These are phyloP conservation scores for Ustilago cynodontis DNA, from an alignment of 1,284 basidiomycete species.

Conservation along the genomic window DNA sequence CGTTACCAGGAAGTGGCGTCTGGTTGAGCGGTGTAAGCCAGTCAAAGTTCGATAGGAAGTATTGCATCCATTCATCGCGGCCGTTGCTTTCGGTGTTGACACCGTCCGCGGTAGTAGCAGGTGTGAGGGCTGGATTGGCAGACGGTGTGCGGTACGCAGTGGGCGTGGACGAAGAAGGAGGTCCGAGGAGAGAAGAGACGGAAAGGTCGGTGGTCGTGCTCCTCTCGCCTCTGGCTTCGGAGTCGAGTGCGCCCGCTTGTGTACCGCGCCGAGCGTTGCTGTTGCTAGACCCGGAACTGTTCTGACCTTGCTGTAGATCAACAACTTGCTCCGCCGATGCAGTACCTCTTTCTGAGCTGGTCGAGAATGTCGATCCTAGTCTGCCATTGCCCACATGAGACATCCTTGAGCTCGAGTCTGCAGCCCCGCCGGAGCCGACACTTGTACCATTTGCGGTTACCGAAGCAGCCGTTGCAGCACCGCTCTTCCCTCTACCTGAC, in stretches of 20 bases:
- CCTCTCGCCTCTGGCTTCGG: conserved; percentile 13
- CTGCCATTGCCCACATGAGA: conserved; percentile 14
- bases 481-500: conserved; percentile 20
- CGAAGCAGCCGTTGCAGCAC: conserved; percentile 9
- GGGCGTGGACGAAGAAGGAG: background rate
- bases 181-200: conserved; percentile 26
- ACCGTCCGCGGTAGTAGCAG: conserved; percentile 12
- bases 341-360: conserved; percentile 41
- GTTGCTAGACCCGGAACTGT: background rate
- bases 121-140: background rate
- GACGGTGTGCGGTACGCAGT: conserved; percentile 15
- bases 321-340: conserved; percentile 15
- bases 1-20: conserved; percentile 15
- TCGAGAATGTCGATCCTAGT: conserved; percentile 34
- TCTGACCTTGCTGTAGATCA: background rate
- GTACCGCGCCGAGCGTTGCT: background rate
- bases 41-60: conserved; percentile 52
- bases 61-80: conserved; percentile 54
- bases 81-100: conserved; percentile 27
- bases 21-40: conserved; percentile 36
- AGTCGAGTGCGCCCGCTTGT: background rate
- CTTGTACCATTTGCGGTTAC: background rate
- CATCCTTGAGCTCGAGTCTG: conserved; percentile 4
- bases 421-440: background rate
- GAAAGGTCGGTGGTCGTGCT: conserved; percentile 18